Percentiles rank a stretch among this genome's conserved stretches.
These are phyloP conservation scores for Paulownia fortunei DNA, from an alignment of 257 asterid species.

Conservation along the genomic window DNA sequence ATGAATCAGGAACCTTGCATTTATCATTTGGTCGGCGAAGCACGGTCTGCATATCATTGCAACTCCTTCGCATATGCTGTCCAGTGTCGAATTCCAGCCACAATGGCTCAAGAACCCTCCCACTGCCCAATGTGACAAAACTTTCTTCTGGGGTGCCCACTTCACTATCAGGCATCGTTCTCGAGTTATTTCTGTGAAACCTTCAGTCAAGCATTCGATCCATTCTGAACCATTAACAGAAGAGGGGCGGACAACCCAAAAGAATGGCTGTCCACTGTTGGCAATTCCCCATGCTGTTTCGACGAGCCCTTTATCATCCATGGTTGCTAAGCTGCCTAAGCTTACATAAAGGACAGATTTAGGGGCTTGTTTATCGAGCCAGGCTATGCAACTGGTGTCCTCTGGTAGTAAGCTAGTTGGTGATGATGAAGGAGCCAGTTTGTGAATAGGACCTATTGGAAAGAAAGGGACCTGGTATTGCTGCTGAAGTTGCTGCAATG, in stretches of 20 bases:
- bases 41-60: constrained; percentile 43
- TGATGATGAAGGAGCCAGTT: constrained; percentile 32
- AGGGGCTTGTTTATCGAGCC: constrained; percentile 50
- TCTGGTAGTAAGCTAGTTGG: constrained; percentile 44
- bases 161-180: constrained; percentile 37
- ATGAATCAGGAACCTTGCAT: constrained; percentile 38
- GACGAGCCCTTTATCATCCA: constrained; percentile 26
- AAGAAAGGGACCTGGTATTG: constrained; percentile 51
- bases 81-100: constrained; percentile 63
- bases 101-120: constrained; percentile 55
- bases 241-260: constrained; percentile 55
- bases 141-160: constrained; percentile 60
- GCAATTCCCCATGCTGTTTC: constrained; percentile 54
- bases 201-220: constrained; percentile 32
- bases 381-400: constrained; percentile 41
- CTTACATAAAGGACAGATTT: constrained; percentile 51
- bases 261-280: constrained; percentile 45
- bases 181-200: not conserved
- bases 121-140: constrained; percentile 44
- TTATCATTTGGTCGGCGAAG: constrained; percentile 43
- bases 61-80: constrained; percentile 47
- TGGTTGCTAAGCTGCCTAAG: constrained; percentile 48
- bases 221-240: constrained; percentile 30
- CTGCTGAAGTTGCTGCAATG: constrained; percentile 36
- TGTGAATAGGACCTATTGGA: constrained; percentile 68